Evolutionary conservation across 2,329 filamentous ascomycete genomes (phyloP).

Genomic region (Orbilia ellipsospora): DNA sequence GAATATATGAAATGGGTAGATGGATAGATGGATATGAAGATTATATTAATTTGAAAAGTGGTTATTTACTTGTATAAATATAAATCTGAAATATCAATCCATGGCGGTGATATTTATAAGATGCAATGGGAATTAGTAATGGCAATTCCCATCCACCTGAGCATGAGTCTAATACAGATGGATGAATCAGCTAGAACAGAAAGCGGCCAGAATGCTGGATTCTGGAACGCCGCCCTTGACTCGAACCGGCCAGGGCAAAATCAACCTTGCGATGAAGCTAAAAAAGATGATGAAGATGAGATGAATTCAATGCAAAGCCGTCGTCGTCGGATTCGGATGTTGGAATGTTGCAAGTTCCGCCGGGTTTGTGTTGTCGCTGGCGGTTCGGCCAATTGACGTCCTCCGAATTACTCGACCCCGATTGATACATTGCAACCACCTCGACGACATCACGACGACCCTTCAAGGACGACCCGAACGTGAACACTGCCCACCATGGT

Average conservation of each 20-base stretch:
- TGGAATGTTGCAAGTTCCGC: constrained; percentile 26
- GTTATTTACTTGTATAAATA: no score
- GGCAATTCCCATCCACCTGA: neutral
- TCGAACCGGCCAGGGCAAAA: no score
- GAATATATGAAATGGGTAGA: neutral
- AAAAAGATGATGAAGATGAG: neutral
- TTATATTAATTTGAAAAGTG: neutral
- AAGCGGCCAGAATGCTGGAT: no score
- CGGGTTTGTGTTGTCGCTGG: constrained; percentile 31
- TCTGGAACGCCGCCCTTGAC: no score
- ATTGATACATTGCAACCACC: neutral
- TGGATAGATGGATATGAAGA: neutral
- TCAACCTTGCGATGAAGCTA: no score
- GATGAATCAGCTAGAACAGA: constrained; percentile 15
- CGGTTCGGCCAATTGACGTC: constrained; percentile 29
- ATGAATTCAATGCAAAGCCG: neutral
- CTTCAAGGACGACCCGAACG: constrained; percentile 37
- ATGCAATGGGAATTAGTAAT: constrained; percentile 19
- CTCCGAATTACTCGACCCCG: constrained; percentile 25
- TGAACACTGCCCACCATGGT: constrained; percentile 55
- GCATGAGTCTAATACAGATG: neutral
- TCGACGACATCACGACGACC: constrained; percentile 3
- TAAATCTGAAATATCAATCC: neutral
- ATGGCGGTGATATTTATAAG: neutral
- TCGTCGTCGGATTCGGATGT: neutral